Evolutionary conservation across 805 yeast genomes (phyloP).

Genomic region (Cyberlindnera galapagoensis): DNA sequence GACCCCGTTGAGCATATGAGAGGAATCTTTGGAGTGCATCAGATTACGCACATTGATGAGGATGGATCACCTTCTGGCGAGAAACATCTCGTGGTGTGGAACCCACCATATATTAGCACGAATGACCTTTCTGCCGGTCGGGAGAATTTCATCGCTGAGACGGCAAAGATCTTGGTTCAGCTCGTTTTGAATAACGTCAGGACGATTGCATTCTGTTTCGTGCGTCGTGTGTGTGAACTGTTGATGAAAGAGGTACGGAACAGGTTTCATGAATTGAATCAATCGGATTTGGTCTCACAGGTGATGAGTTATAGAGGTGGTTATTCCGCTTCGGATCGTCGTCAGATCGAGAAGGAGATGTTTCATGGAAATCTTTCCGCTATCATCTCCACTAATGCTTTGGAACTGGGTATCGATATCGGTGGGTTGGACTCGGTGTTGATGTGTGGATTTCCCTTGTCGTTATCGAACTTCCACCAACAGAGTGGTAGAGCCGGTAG

Average conservation of each 20-base stretch:
- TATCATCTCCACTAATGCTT: slow-evolving; percentile 89
- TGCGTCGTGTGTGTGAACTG: slow-evolving; percentile 79
- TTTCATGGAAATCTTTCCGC: slow-evolving; percentile 81
- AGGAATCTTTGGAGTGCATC: slow-evolving; percentile 62
- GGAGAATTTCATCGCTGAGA: slow-evolving; percentile 65
- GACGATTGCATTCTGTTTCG: slow-evolving; percentile 86
- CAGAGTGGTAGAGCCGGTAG: slow-evolving; percentile 98
- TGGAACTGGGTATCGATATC: slow-evolving; percentile 93
- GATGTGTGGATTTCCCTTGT: slow-evolving; percentile 87
- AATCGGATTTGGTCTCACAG: slow-evolving; percentile 43
- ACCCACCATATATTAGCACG: slow-evolving; percentile 66
- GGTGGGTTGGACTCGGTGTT: slow-evolving; percentile 89
- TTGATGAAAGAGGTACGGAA: slow-evolving; percentile 76
- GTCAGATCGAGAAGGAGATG: slow-evolving; percentile 86
- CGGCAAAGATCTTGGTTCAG: slow-evolving; percentile 67
- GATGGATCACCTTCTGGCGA: slow-evolving; percentile 91
- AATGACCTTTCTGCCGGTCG: slow-evolving; percentile 53
- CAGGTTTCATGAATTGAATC: slow-evolving; percentile 38
- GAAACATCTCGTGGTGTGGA: slow-evolving; percentile 75
- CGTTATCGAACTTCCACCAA: slow-evolving; percentile 84
- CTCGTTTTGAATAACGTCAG: slow-evolving; percentile 59
- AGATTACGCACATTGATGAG: slow-evolving; percentile 50
- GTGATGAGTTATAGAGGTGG: slow-evolving; percentile 96
- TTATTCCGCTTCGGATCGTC: slow-evolving; percentile 76
- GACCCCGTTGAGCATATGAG: slow-evolving; percentile 70